phyloP scores from a whole-genome alignment of 2,329 filamentous ascomycete species.

The Alternaria gansuensis region DNA sequence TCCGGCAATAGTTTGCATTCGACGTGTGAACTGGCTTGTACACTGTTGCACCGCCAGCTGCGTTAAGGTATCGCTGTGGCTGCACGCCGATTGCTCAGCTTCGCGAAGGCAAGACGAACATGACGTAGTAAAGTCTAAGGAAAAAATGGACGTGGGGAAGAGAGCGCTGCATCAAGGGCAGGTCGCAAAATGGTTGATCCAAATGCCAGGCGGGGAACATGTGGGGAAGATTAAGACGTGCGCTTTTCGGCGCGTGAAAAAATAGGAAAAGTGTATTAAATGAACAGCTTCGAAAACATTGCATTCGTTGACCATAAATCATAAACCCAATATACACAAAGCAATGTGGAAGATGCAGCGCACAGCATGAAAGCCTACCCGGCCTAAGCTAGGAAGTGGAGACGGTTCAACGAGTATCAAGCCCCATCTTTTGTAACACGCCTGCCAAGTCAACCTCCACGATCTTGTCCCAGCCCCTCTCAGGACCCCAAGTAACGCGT shows the following conservation, averaged over 20 bases:
- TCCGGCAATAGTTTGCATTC: too few species aligned
- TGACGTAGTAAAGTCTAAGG: too few species aligned
- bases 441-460: conserved; percentile 42
- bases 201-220: too few species aligned
- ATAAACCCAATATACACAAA: background rate
- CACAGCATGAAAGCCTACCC: background rate
- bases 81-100: too few species aligned
- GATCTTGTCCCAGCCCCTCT: conserved; percentile 67
- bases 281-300: background rate
- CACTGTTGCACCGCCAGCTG: too few species aligned
- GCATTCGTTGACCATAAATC: background rate
- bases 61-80: too few species aligned
- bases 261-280: background rate
- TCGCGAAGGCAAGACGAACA: too few species aligned
- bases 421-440: conserved; percentile 41
- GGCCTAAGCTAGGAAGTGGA: background rate
- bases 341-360: background rate
- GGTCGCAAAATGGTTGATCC: too few species aligned
- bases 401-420: background rate
- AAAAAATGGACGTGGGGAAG: too few species aligned
- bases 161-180: too few species aligned
- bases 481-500: conserved; percentile 71
- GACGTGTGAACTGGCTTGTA: too few species aligned
- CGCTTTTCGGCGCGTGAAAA: background rate
- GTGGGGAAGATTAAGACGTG: background rate